Evolutionary conservation across 2,329 filamentous ascomycete species (phyloP), one percentile per base, ranked within the genome.

Genomic region (Cladosporium phlei): DNA sequence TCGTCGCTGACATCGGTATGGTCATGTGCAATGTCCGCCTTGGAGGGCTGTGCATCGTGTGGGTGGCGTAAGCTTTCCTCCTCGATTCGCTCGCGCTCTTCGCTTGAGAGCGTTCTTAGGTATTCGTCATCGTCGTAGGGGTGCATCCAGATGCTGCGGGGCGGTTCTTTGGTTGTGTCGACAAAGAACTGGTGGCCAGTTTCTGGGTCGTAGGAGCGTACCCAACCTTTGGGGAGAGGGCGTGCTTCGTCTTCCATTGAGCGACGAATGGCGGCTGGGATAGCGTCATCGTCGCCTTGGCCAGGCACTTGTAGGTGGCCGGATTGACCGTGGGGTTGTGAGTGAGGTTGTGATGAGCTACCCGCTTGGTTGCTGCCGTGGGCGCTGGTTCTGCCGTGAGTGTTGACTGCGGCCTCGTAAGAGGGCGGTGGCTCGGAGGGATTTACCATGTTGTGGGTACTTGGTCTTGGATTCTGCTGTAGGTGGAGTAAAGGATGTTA

Each of bases 101-200:
- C 63, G 0, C 68, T 59, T 0, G 70, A 60, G 0, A 82, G 66
- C 0, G 70, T 71, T 22, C 57, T 57, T 20, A 82, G 64, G 57
- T 74, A 81, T 40, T 71, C 54, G 2, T 75, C 70, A 56, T 81
- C 79, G 55, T 82, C 79, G 59, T 80, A 76, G 0, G 79, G 79
- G 57, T 82, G 79, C 34, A 73, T 69, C 79, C 79, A 82, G 54
- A 78, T 80, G 47, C 73, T 75, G 37, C 76, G 72, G 0, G 78
- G 77, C 1, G 78, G 78, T 10, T 72, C 63, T 21, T 67, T 61
- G 22, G 56, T 71, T 1, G 77, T 82, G 62, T 82, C 75, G 56
- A 82, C 78, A 62, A 79, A 82, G 72, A 80, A 83, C 55, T 82
- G 78, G 56, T 82, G 79, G 14, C 72, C 59, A 10, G 68, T 69